These are phyloP conservation scores for Lanmaoa pseudosensibilis DNA, from an alignment of 768 basidiomycete species.

Conservation along the genomic window DNA sequence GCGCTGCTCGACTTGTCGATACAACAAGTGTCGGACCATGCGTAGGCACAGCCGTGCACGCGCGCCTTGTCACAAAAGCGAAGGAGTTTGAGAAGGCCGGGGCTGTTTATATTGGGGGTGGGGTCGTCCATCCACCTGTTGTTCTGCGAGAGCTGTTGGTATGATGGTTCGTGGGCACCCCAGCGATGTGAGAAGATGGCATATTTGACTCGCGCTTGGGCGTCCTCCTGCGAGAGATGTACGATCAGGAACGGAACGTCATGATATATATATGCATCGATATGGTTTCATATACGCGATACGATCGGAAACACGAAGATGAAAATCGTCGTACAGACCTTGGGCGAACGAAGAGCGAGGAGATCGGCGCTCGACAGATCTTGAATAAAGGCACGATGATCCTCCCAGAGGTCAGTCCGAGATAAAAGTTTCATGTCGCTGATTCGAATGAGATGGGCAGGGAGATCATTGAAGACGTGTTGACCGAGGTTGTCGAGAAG, in stretches of 20 bases:
- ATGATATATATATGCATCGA: neutral
- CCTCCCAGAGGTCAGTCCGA: constrained; percentile 15
- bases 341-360: constrained; percentile 3
- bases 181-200: constrained; percentile 17
- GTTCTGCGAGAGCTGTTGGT: constrained; percentile 2
- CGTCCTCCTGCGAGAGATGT: constrained; percentile 3
- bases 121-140: neutral
- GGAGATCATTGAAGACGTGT: constrained; percentile 16
- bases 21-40: constrained; percentile 16
- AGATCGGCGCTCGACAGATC: neutral
- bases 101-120: neutral
- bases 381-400: neutral
- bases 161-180: constrained; percentile 8
- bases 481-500: constrained; percentile 11
- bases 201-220: constrained; percentile 5
- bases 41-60: constrained; percentile 7
- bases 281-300: neutral
- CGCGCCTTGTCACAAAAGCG: constrained; percentile 10
- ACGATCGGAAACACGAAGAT: too few relatives aligned
- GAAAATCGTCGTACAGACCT: constrained; percentile 2
- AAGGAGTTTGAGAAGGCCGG: constrained; percentile 5
- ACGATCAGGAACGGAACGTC: neutral
- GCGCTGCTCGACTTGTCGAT: constrained; percentile 18
- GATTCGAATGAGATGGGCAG: constrained; percentile 13
- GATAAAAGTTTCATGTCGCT: constrained; percentile 12